Evolutionary conservation across 2,329 filamentous ascomycete genomes (phyloP).

Genomic region (Tolypocladium album): DNA sequence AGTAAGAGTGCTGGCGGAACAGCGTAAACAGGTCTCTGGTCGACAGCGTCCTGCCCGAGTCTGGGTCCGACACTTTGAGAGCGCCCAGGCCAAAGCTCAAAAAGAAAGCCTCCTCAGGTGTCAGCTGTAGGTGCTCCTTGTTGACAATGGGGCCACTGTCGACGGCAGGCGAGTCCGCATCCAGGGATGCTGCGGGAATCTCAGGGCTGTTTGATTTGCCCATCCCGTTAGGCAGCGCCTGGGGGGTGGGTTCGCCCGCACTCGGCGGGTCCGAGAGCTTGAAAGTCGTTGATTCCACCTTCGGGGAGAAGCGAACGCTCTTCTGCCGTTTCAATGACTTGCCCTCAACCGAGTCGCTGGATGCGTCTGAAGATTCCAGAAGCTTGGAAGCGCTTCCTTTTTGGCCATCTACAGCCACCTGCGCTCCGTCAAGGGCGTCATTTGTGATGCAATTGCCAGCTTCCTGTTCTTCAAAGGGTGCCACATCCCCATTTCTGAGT

Average conservation of each 20-base stretch:
- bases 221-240: constrained; percentile 7
- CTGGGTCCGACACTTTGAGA: constrained; percentile 49
- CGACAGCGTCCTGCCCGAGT: constrained; percentile 33
- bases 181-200: background rate
- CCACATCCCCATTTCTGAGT: background rate
- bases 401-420: background rate
- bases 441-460: background rate
- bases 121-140: constrained; percentile 83
- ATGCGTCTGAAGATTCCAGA: constrained; percentile 5
- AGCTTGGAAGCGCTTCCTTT: background rate
- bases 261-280: constrained; percentile 40
- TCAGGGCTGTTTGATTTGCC: constrained; percentile 6
- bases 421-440: background rate
- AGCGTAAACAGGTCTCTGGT: constrained; percentile 50
- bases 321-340: constrained; percentile 37
- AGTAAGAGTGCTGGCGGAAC: constrained; percentile 60
- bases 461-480: background rate
- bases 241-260: constrained; percentile 10
- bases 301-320: constrained; percentile 60
- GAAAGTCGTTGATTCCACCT: constrained; percentile 54
- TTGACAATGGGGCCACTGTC: constrained; percentile 24
- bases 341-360: constrained; percentile 10
- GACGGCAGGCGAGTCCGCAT: background rate
- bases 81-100: constrained; percentile 70
- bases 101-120: constrained; percentile 85